Conservation (phyloP, 192 early-diverging fungal species). For the Coemansia sp. region DNA sequence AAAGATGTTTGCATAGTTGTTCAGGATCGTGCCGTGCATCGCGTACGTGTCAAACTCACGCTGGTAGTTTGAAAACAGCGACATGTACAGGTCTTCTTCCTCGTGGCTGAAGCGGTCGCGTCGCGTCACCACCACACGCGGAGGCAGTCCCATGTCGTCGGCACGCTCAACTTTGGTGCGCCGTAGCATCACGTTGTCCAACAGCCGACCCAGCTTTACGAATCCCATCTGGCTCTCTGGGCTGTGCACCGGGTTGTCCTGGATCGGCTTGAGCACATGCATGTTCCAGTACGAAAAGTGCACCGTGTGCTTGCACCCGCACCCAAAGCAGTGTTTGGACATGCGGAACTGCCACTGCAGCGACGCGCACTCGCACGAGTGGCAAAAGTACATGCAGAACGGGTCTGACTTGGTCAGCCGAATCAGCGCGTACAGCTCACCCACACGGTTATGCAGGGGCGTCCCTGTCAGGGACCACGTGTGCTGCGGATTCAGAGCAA, state of each 20-base stretch:
- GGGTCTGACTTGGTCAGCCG: slow-evolving; percentile 82
- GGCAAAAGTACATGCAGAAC: slow-evolving; percentile 85
- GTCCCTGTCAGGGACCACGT: slow-evolving; percentile 90
- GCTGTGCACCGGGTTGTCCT: slow-evolving; percentile 49
- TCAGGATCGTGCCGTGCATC: slow-evolving; percentile 74
- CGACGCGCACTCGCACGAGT: slow-evolving; percentile 66
- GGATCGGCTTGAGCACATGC: slow-evolving; percentile 89
- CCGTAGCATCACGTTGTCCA: slow-evolving; percentile 86
- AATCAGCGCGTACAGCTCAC: slow-evolving; percentile 89
- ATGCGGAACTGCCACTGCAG: slow-evolving; percentile 61
- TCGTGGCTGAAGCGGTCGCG: slow-evolving; percentile 83
- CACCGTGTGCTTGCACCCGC: slow-evolving; percentile 61
- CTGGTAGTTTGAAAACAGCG: slow-evolving; percentile 70
- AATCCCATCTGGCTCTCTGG: slow-evolving; percentile 59
- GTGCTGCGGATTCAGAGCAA: slow-evolving; percentile 61
- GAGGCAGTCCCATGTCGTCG: slow-evolving; percentile 84
- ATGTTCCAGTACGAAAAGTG: slow-evolving; percentile 88
- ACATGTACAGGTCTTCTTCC: slow-evolving; percentile 87
- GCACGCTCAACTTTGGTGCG: slow-evolving; percentile 87
- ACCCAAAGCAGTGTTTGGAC: slow-evolving; percentile 55
- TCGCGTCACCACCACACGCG: slow-evolving; percentile 73
- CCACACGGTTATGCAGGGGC: slow-evolving; percentile 90
- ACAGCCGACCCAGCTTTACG: slow-evolving; percentile 67
- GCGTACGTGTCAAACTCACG: slow-evolving; percentile 82
- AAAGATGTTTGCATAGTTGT: slow-evolving; percentile 94